These are phyloP conservation scores for Bolboschoenus planiculmis DNA, from an alignment of 176 grass and related monocot genomes.

Conservation along the genomic window DNA sequence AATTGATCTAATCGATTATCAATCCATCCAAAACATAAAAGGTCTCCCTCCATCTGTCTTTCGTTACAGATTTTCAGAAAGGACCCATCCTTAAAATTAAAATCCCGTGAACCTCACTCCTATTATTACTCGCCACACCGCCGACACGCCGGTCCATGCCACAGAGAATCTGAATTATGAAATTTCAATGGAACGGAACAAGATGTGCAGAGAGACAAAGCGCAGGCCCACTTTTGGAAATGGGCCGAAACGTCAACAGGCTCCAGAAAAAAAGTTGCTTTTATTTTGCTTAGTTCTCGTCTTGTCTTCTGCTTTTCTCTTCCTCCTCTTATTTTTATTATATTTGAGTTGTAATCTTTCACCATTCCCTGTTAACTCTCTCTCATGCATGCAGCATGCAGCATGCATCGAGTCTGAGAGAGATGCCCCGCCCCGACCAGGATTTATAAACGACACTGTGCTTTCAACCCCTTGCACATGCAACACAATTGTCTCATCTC, in stretches of 20 bases:
- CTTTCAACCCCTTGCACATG: conserved; percentile 1
- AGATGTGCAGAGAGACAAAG: neutral
- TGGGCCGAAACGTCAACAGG: conserved; percentile 16
- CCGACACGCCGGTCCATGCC: too few species aligned
- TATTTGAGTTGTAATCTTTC: neutral
- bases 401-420: too few species aligned
- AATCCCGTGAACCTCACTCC: neutral
- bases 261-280: conserved; percentile 13
- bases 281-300: conserved; percentile 10
- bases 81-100: neutral
- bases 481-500: neutral
- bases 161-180: conserved; percentile 1
- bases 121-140: too few species aligned
- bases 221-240: conserved; percentile 3
- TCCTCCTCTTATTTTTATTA: neutral
- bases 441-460: neutral
- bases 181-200: neutral
- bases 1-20: neutral
- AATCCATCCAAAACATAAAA: too few species aligned
- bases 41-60: too few species aligned
- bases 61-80: too few species aligned
- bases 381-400: conserved; percentile 7
- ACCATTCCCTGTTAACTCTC: neutral
- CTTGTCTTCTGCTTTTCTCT: neutral
- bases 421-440: conserved; percentile 8